Base-by-base conservation (phyloP, 345 rosid genomes). In the Eucalyptus rudis region DNA sequence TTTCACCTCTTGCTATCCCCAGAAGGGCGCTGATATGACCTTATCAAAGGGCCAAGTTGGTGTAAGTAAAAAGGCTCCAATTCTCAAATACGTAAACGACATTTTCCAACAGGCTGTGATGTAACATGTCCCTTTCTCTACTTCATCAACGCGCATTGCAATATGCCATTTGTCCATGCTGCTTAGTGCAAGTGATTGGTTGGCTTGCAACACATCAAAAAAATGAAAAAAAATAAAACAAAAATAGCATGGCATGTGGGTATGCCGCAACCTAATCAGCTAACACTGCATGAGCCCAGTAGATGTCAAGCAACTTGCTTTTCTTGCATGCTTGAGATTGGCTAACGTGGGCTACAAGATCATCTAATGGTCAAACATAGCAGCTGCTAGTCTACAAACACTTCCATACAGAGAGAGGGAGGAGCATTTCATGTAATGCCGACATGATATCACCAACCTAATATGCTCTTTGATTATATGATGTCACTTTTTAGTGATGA, bases 351-450 rank as follows among this genome's bases (percentile, higher is more conserved):
- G 49, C 33, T 33, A 15, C 80, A 71, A 86, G 71, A 52, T 36
- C 81, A 20, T 36, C 52, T 17, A 50, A 13, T 84, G 90, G 95
- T 94, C 95, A 94, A 94, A 93, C 13, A 91, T 91, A 90, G 91
- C 93, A 90, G 91, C 96, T 83, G 64, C 89, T 15, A 64, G 88
- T 81, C 64, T 87, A 88, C 92, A 89, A 90, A 47, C 44, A 45
- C 33, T 40, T 17, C 81, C 54, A 62, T 31, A 17, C 36, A 12
- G 2, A 71, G 29, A 66, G 59, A 13, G 89, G 19, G 62, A 13
- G 86, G 12, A 52, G 15, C 16, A 12, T 76, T 40, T 40, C 13
- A 7, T 76, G 47, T 40, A 10, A 40, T 6, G 16, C 47, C 47
- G 3, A 20, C 83, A 19, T 40, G 47, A 76, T 76, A 36, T 40